These are phyloP conservation scores for Adansonia madagascariensis DNA, from an alignment of 441 rosid genomes.

Conservation along the genomic window DNA sequence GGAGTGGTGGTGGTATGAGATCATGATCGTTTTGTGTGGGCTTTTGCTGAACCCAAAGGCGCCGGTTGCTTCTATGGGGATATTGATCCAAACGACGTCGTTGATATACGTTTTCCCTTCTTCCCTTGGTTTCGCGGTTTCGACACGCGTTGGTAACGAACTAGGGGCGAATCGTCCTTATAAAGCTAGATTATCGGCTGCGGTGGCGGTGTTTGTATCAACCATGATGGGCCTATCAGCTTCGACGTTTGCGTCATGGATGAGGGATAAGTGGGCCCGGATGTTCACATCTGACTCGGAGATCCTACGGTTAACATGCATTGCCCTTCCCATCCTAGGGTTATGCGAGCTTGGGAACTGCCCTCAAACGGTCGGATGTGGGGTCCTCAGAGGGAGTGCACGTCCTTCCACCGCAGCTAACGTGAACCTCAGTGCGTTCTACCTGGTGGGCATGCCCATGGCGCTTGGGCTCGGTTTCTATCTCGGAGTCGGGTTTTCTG, in stretches of 20 bases:
- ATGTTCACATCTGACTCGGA: conserved; percentile 69
- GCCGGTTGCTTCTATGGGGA: conserved; percentile 76
- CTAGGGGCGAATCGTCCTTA: conserved; percentile 62
- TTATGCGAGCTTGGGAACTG: conserved; percentile 94
- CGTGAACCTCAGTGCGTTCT: conserved; percentile 86
- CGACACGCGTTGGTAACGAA: conserved; percentile 72
- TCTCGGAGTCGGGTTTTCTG: conserved; percentile 68
- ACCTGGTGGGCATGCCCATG: conserved; percentile 89
- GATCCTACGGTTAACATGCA: conserved; percentile 71
- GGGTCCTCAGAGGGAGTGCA: conserved; percentile 85
- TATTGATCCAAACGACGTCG: conserved; percentile 73
- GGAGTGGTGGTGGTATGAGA: conserved; percentile 94
- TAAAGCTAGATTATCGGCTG: conserved; percentile 66
- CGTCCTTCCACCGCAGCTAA: conserved; percentile 84
- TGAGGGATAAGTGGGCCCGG: conserved; percentile 75
- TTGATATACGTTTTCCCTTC: conserved; percentile 73
- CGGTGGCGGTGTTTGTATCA: conserved; percentile 60
- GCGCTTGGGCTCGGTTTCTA: conserved; percentile 77
- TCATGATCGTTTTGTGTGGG: conserved; percentile 77
- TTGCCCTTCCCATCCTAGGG: conserved; percentile 84
- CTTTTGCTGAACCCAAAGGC: conserved; percentile 56
- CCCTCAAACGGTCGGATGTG: conserved; percentile 93
- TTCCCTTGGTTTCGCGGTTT: conserved; percentile 66
- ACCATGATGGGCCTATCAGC: conserved; percentile 66
- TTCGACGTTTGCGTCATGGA: conserved; percentile 60